Percentiles rank a stretch among this genome's conserved stretches.
Conservation (phyloP, 2,329 filamentous ascomycete species). For the Clarireedia hainanense region DNA sequence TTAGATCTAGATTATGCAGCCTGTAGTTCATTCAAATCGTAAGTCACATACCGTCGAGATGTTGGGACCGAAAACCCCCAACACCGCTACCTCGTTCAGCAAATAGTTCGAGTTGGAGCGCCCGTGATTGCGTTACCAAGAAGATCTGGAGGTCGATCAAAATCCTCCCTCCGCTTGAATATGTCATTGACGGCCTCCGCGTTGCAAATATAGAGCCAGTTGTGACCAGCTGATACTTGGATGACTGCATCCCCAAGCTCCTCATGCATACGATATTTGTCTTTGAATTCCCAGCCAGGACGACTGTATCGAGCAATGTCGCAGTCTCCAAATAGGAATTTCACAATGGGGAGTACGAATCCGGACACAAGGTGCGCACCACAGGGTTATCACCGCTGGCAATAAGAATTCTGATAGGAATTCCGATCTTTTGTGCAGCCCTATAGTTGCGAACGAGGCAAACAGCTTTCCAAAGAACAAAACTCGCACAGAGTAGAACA, state of each 20-base stretch:
- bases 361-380: neutral
- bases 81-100: neutral
- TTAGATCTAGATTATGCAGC: neutral
- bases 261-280: neutral
- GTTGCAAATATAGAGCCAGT: slow-evolving; percentile 3
- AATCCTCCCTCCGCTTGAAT: slow-evolving; percentile 1
- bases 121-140: neutral
- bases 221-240: neutral
- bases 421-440: neutral
- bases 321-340: neutral
- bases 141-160: slow-evolving; percentile 1
- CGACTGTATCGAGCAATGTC: neutral
- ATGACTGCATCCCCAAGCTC: neutral
- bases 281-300: slow-evolving; percentile 2
- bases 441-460: neutral
- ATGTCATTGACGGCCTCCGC: neutral
- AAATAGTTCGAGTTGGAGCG: no score
- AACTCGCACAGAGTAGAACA: neutral
- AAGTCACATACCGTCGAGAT: neutral
- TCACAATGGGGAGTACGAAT: neutral
- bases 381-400: slow-evolving; percentile 4
- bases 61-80: neutral
- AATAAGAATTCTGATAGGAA: neutral
- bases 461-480: neutral
- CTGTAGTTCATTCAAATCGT: neutral